A percentile compares a stretch with the other conserved stretches of the same genome.
Evolutionary conservation across 768 basidiomycete species (phyloP).

Genomic region (Strobilomyces echinocephalus): DNA sequence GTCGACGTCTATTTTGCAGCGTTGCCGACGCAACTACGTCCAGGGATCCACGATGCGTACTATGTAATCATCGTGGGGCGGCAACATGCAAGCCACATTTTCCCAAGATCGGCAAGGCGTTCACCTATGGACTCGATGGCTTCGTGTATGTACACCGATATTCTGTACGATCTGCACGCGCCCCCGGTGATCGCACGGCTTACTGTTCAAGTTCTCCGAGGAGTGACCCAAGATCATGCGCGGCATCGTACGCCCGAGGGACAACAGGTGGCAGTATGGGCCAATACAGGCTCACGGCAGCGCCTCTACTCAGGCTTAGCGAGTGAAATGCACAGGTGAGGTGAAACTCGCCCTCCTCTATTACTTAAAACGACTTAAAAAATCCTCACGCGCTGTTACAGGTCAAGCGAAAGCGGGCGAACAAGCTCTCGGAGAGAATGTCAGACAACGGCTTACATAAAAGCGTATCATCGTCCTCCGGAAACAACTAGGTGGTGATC

Average conservation of each 20-base stretch:
- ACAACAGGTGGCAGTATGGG: slow-evolving; percentile 9
- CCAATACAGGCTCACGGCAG: slow-evolving; percentile 1
- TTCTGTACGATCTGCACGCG: slow-evolving; percentile 7
- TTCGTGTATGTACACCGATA: slow-evolving; percentile 12
- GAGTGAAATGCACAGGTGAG: slow-evolving; percentile 7
- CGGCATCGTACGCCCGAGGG: slow-evolving; percentile 9
- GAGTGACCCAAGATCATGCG: slow-evolving; percentile 13
- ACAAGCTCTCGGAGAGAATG: slow-evolving; percentile 1
- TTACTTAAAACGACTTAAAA: too few relatives aligned
- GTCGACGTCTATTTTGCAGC: slow-evolving; percentile 6
- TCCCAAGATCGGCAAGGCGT: slow-evolving; percentile 3
- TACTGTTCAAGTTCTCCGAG: slow-evolving; percentile 8
- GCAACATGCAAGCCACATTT: slow-evolving; percentile 1
- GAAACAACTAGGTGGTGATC: slow-evolving; percentile 4
- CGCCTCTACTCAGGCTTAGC: background rate
- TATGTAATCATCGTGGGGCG: slow-evolving; percentile 4
- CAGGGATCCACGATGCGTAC: slow-evolving; percentile 1
- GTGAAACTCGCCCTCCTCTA: background rate
- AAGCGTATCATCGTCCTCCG: slow-evolving; percentile 5
- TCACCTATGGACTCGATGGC: slow-evolving; percentile 11
- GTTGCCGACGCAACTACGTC: slow-evolving; percentile 7
- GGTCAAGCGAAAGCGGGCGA: slow-evolving; percentile 11
- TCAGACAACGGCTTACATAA: background rate
- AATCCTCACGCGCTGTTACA: background rate
- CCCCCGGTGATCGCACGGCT: slow-evolving; percentile 7